Evolutionary conservation across 305 asterid species (phyloP), one percentile per base, ranked within the genome.

Genomic region (Monarda citriodora): DNA sequence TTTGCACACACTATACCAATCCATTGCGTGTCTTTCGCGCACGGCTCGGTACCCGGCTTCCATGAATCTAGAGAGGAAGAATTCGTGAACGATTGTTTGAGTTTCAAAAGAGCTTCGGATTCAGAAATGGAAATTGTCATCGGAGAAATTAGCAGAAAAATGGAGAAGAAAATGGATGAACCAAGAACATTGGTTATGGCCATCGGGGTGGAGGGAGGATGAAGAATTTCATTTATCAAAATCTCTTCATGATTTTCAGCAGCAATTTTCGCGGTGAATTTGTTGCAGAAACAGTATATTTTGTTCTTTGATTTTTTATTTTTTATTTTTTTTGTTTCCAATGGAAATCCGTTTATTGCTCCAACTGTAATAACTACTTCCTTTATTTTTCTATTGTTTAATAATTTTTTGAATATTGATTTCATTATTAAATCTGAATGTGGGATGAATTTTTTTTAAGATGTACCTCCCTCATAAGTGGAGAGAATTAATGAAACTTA

Each of bases 61-160:
- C 98, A 92, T 6, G 98, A 83, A 40, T 77, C 86, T 5, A 92
- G 92, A 41, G 76, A 67, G 0, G 55, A 51, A 2, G 95, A 62
- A 42, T 83, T 75, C 3, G 74, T 23, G 16, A 89, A 75, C 5
- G 93, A 82, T 22, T 64, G 36, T 38, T 82, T 92, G 58, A 86
- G 77, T 56, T 69, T 82, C 14, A 92, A 26, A 56, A 91, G 72
- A 20, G 95, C 86, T 65, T 84, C 91, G 0, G 95, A 68, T 51
- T 89, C 88, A 0, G 83, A 63, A 53, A 67, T 23, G 2, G 92
- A 77, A 31, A 11, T 9, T 36, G 77, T 42, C 1, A 53, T 4
- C 1, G 76, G 73, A 3, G 65, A 51, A 12, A 61, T 31, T 53
- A 74, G 74, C 61, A 78, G 55, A 23, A 75, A 53, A 45, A 65